These are phyloP conservation scores for Aspergillaceae sp. DNA, from an alignment of 2,329 filamentous ascomycete species.

Conservation along the genomic window DNA sequence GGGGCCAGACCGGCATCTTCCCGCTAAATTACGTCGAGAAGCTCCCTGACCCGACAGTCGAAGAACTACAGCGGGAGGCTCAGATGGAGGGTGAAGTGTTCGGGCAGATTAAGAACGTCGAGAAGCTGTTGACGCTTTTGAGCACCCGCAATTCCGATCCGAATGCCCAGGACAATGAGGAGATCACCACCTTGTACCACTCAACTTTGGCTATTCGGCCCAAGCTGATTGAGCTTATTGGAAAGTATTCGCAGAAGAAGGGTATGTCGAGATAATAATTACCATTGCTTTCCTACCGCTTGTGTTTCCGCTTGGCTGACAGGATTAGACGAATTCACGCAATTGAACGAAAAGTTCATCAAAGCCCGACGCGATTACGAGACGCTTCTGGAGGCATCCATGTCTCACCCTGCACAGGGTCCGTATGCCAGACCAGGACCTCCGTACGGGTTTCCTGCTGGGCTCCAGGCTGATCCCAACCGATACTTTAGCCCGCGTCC, in stretches of 20 bases:
- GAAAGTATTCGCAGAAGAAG: slow-evolving; percentile 99
- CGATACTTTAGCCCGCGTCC: slow-evolving; percentile 57
- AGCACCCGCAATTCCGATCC: slow-evolving; percentile 76
- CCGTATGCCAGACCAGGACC: slow-evolving; percentile 57
- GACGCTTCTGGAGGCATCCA: slow-evolving; percentile 86
- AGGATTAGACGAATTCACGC: slow-evolving; percentile 81
- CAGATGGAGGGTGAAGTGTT: slow-evolving; percentile 85
- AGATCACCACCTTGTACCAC: slow-evolving; percentile 86
- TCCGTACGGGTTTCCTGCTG: slow-evolving; percentile 26
- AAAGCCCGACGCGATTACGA: slow-evolving; percentile 97
- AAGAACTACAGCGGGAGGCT: slow-evolving; percentile 89
- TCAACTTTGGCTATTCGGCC: slow-evolving; percentile 88
- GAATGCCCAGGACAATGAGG: slow-evolving; percentile 87
- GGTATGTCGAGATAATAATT: slow-evolving; percentile 43
- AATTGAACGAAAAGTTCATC: slow-evolving; percentile 98
- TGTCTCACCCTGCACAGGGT: slow-evolving; percentile 82
- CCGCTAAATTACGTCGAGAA: slow-evolving; percentile 99
- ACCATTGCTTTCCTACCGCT: neutral
- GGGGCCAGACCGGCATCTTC: slow-evolving; percentile 94
- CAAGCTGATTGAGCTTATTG: slow-evolving; percentile 95
- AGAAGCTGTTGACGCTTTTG: slow-evolving; percentile 76
- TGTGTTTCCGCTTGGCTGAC: slow-evolving; percentile 8
- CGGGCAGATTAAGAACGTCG: slow-evolving; percentile 67
- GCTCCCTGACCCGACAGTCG: slow-evolving; percentile 82
- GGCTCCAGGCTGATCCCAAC: slow-evolving; percentile 51